Evolutionary conservation across 2,329 filamentous ascomycete species (phyloP), one percentile per base, ranked within the genome.

Genomic region (Fusarium domesticum): DNA sequence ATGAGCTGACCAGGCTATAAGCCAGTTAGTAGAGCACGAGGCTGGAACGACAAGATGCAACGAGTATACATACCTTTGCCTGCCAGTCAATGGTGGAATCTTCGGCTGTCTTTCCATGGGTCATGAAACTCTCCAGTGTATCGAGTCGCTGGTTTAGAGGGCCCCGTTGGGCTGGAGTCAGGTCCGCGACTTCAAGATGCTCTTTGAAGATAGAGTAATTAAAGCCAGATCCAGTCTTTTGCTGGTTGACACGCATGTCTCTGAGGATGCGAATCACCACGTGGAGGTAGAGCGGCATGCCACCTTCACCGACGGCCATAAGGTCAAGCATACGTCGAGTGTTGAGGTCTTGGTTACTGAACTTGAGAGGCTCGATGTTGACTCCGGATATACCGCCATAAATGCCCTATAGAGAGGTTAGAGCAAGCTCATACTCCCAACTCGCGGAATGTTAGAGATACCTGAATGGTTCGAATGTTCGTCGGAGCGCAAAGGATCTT

Each of bases 251-350:
- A 0, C 77, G 74, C 61, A 85, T 71, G 0, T 81, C 72, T 2
- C 80, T 69, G 1, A 87, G 65, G 19, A 85, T 76, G 0, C 76
- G 70, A 19, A 72, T 66, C 2, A 81, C 65, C 0, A 80, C 73
- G 38, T 78, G 72, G 40, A 83, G 70, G 52, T 86, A 85, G 0
- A 86, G 67, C 0, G 81, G 81, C 39, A 73, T 65, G 1, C 66
- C 59, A 1, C 64, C 62, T 0, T 65, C 69, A 33, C 57, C 64
- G 15, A 81, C 72, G 0, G 76, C 78, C 80, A 84, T 84, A 1
- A 84, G 64, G 7, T 78, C 75, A 10, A 80, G 63, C 74, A 85
- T 81, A 0, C 77, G 67, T 35, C 73, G 70, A 0, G 79, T 80
- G 48, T 79, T 81, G 2, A 85, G 69, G 25, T 82, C 65, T 0